phyloP scores from a whole-genome alignment of 2,329 filamentous ascomycete species.

The Hortaea sp. region DNA sequence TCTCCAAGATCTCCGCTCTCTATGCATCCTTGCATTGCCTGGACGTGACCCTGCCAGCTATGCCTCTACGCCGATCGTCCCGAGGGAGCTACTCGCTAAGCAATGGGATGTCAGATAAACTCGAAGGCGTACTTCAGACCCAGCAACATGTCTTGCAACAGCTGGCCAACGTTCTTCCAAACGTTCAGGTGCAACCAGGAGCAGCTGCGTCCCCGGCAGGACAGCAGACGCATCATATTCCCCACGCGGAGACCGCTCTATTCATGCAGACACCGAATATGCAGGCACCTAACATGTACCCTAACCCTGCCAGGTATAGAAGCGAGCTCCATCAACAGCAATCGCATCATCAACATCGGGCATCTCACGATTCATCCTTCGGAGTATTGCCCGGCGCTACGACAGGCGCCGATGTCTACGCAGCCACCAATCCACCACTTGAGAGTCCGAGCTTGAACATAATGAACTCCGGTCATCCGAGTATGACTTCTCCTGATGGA shows the following conservation, averaged over 20 bases:
- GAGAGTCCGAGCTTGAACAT: constrained; percentile 51
- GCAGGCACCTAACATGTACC: constrained; percentile 32
- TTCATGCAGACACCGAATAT: constrained; percentile 37
- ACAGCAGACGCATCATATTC: constrained; percentile 28
- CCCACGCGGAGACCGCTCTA: constrained; percentile 35
- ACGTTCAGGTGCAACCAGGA: constrained; percentile 1
- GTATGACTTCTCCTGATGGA: constrained; percentile 4
- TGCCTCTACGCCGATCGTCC: neutral
- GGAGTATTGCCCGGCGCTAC: constrained; percentile 3
- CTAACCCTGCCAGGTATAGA: constrained; percentile 5
- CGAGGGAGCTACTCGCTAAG: neutral
- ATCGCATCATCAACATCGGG: constrained; percentile 13
- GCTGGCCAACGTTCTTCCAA: constrained; percentile 22
- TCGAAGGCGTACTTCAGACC: constrained; percentile 34
- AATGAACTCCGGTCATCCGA: constrained; percentile 18
- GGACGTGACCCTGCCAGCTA: neutral
- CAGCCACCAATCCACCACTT: constrained; percentile 33
- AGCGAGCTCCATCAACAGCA: constrained; percentile 7
- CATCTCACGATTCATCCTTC: constrained; percentile 11
- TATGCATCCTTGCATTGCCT: neutral
- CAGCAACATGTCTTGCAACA: constrained; percentile 39
- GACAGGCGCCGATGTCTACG: constrained; percentile 19
- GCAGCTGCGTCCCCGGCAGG: constrained; percentile 5
- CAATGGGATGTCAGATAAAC: constrained; percentile 28
- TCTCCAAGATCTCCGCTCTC: neutral